Evolutionary conservation across 73 alveolate genomes (phyloP).

Genomic region (Loxodes magnus): DNA sequence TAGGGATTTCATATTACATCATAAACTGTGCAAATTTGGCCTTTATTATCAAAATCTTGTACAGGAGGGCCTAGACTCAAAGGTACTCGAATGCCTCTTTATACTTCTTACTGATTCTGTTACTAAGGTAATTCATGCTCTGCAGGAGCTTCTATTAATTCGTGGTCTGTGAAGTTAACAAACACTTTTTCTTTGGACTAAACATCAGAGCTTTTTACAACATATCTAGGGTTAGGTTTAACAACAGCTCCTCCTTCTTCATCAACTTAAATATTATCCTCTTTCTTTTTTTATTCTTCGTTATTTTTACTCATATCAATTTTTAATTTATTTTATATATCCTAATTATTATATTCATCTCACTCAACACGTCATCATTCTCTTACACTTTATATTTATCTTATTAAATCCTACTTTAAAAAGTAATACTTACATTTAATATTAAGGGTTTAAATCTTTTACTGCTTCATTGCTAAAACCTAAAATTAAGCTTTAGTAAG

Average conservation of each 20-base stretch:
- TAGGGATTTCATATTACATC: conserved; percentile 32
- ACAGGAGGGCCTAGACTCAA: conserved; percentile 28
- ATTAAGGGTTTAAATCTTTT: too few species aligned
- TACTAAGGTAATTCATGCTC: conserved; percentile 24
- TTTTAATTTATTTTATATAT: too few species aligned
- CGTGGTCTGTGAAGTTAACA: conserved; percentile 25
- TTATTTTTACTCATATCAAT: too few species aligned
- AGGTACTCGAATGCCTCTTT: conserved; percentile 50
- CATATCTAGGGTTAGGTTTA: conserved; percentile 23
- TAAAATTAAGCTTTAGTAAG: too few species aligned
- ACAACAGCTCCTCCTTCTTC: conserved; percentile 36
- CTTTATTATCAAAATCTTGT: conserved; percentile 36
- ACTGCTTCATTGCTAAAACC: too few species aligned
- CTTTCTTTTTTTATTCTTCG: conserved; percentile 9
- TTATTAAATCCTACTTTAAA: too few species aligned
- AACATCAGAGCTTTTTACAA: conserved; percentile 24
- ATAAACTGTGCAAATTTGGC: conserved; percentile 30
- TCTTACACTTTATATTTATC: too few species aligned
- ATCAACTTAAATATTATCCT: conserved; percentile 23
- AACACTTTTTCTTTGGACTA: conserved; percentile 31
- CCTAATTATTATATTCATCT: too few species aligned
- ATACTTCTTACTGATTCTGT: conserved; percentile 20
- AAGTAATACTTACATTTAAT: too few species aligned
- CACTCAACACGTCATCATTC: too few species aligned
- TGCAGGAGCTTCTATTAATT: conserved; percentile 29